A percentile compares a stretch with the other conserved stretches of the same genome.
Conservation (phyloP, 257 asterid species). For the Lithospermum erythrorhizon region DNA sequence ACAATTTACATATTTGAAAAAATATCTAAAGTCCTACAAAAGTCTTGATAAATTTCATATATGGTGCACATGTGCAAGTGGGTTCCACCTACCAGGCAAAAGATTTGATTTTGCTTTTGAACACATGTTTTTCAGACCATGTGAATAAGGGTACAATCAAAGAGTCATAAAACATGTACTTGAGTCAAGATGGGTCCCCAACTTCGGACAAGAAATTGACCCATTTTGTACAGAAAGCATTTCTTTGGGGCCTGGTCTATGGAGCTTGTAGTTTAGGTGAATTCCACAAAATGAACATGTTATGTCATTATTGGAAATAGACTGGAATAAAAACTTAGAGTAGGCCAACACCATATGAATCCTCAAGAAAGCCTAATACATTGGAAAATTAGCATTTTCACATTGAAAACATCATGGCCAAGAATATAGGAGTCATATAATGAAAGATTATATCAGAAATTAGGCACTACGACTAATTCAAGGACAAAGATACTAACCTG, state of each 20-base stretch:
- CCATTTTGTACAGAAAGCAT: background rate
- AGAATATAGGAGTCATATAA: too few relatives aligned
- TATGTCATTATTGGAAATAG: background rate
- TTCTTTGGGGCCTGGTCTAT: background rate
- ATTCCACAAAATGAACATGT: too few relatives aligned
- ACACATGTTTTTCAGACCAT: background rate
- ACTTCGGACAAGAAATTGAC: background rate
- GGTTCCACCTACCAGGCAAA: background rate
- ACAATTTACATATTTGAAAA: background rate
- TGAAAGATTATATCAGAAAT: background rate
- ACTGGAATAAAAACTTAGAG: background rate
- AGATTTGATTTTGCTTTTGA: background rate
- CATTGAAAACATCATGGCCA: too few relatives aligned
- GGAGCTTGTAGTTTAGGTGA: background rate
- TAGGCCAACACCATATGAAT: background rate
- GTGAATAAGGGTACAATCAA: background rate
- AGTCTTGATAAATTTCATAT: background rate
- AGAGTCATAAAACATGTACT: background rate
- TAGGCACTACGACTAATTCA: background rate
- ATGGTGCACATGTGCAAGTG: conserved; percentile 1
- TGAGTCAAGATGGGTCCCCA: background rate
- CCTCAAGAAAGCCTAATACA: background rate
- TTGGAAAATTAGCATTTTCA: too few relatives aligned
- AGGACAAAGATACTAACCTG: conserved; percentile 49
- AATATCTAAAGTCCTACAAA: background rate